These are phyloP conservation scores for Apiospora hydei DNA, from an alignment of 2,329 filamentous ascomycete species.

Conservation along the genomic window DNA sequence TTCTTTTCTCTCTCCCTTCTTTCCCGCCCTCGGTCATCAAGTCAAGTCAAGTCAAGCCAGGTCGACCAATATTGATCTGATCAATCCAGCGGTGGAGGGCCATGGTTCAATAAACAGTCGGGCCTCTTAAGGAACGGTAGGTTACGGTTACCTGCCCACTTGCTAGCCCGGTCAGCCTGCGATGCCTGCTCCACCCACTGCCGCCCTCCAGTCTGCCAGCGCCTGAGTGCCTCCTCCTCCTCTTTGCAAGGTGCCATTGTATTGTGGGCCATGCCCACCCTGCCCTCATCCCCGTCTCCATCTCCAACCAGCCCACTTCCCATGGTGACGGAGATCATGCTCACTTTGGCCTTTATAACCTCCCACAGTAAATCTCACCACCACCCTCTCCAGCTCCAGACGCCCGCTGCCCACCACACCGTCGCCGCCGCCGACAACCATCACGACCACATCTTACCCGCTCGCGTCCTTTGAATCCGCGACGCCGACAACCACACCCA, in stretches of 20 bases:
- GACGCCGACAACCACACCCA: neutral
- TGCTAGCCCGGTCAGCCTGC: neutral
- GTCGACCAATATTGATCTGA: neutral
- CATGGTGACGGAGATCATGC: conserved; percentile 18
- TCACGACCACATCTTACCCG: neutral
- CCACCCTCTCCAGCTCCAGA: neutral
- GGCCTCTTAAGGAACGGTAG: neutral
- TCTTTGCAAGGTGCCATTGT: conserved; percentile 13
- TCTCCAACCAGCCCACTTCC: conserved; percentile 10
- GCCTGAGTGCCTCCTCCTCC: too few species aligned
- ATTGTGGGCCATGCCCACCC: conserved; percentile 1
- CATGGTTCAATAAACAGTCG: neutral
- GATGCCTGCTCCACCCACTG: conserved; percentile 3
- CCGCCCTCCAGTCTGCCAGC: neutral
- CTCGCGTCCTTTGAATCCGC: neutral
- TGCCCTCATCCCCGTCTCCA: neutral
- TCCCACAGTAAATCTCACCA: neutral
- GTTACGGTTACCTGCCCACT: neutral
- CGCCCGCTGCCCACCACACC: neutral
- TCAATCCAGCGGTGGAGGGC: neutral
- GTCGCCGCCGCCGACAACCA: neutral
- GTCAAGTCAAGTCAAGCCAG: neutral
- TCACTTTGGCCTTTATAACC: neutral
- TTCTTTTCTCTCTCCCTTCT: neutral
- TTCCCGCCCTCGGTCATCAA: neutral